phyloP scores from a whole-genome alignment of 2,329 filamentous ascomycete genomes.

The Microsporum audouinii region DNA sequence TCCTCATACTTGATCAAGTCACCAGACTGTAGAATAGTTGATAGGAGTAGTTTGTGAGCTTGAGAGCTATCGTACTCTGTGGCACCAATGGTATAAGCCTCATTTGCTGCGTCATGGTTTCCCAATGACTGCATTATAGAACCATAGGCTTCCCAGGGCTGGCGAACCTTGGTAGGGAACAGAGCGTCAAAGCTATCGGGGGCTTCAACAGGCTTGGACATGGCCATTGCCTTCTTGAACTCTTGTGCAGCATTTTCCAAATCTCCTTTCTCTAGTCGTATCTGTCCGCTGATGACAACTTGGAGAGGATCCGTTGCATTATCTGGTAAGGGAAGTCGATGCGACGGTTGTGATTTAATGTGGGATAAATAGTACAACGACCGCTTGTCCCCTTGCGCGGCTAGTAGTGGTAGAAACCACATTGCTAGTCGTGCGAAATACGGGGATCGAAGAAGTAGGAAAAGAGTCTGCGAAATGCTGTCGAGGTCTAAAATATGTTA shows the following conservation, averaged over 20 bases:
- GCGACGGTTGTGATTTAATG: not conserved
- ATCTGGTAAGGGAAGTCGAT: not conserved
- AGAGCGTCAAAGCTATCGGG: constrained; percentile 1
- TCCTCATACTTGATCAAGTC: constrained; percentile 25
- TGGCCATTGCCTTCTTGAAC: constrained; percentile 10
- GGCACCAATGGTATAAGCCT: constrained; percentile 21
- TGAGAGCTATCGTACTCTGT: constrained; percentile 23
- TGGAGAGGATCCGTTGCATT: not conserved
- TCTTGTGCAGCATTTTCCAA: constrained; percentile 6
- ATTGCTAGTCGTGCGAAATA: not conserved
- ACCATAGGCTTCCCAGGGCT: constrained; percentile 23
- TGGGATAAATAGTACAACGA: not conserved
- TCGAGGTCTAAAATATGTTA: not conserved
- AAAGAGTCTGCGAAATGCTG: not conserved
- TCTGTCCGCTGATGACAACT: not conserved
- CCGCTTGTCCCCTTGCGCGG: not conserved
- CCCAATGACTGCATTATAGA: constrained; percentile 15
- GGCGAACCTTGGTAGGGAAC: constrained; percentile 6
- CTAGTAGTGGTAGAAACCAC: not conserved
- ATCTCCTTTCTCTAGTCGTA: constrained; percentile 8
- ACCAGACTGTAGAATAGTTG: constrained; percentile 16
- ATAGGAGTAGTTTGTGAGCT: constrained; percentile 19
- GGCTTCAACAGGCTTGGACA: not conserved
- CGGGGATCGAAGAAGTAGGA: not conserved
- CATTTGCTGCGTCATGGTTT: constrained; percentile 12